Conservation (phyloP, 345 rosid genomes). For the Ricinus communis region DNA sequence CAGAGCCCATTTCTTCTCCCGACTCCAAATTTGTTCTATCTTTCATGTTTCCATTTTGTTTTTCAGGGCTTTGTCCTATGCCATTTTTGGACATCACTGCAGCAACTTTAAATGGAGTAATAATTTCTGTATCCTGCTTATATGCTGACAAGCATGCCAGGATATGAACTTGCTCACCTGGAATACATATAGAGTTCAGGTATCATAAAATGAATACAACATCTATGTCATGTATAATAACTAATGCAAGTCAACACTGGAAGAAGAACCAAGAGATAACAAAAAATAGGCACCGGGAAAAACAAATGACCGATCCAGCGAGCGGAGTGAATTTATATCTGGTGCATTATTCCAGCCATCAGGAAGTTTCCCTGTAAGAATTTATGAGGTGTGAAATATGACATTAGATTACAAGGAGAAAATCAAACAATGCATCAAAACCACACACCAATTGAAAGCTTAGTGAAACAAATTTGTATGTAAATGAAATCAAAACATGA, state of each 20-base stretch:
- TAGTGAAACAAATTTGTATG: not conserved
- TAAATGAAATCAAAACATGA: not conserved
- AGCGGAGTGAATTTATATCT: conserved; percentile 57
- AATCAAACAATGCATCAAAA: not conserved
- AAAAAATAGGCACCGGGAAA: conserved; percentile 64
- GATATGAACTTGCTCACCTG: conserved; percentile 91
- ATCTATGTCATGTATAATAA: not conserved
- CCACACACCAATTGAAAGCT: not conserved
- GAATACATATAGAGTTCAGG: conserved; percentile 28
- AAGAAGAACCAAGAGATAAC: conserved; percentile 21
- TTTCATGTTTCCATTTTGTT: conserved; percentile 49
- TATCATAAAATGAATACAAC: conserved; percentile 8
- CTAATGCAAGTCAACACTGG: conserved; percentile 10
- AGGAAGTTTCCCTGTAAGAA: conserved; percentile 64
- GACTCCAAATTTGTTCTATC: conserved; percentile 33
- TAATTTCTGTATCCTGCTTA: conserved; percentile 76
- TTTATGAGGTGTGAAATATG: conserved; percentile 17
- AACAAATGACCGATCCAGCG: conserved; percentile 84
- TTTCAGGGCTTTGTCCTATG: conserved; percentile 47
- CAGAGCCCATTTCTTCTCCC: conserved; percentile 46
- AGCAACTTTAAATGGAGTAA: conserved; percentile 93
- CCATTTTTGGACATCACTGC: conserved; percentile 81
- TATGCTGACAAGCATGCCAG: conserved; percentile 83
- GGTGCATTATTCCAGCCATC: conserved; percentile 62
- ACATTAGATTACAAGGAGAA: conserved; percentile 1